phyloP scores from a whole-genome alignment of 768 basidiomycete species.

The Amylocystis lapponica region DNA sequence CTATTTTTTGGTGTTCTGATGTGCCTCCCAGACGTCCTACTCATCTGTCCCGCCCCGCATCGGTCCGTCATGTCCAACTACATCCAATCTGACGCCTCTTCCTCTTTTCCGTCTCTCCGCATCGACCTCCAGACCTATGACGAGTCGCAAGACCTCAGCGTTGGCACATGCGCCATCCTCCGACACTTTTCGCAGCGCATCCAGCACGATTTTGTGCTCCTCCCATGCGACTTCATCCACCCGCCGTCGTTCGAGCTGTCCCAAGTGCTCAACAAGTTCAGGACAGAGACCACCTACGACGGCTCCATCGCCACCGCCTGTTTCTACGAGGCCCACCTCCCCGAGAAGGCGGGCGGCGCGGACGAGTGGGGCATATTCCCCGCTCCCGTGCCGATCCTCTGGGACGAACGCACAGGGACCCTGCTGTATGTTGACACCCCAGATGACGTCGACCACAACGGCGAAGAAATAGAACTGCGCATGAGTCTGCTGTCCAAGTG shows the following conservation, averaged over 20 bases:
- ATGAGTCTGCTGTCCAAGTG: conserved; percentile 73
- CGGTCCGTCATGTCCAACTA: conserved; percentile 75
- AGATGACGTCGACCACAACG: conserved; percentile 60
- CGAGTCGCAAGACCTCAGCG: conserved; percentile 56
- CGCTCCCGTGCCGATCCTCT: conserved; percentile 49
- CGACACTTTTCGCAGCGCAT: conserved; percentile 74
- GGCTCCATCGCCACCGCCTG: conserved; percentile 60
- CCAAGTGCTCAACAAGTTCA: conserved; percentile 73
- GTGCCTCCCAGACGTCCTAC: conserved; percentile 60
- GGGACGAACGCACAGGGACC: conserved; percentile 60
- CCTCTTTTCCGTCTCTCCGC: conserved; percentile 52
- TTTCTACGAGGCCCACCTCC: conserved; percentile 48
- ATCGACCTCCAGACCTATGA: conserved; percentile 82
- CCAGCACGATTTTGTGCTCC: conserved; percentile 77
- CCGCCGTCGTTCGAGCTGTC: conserved; percentile 67
- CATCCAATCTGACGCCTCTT: conserved; percentile 70
- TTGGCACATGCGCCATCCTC: conserved; percentile 72
- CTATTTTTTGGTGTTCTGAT: conserved; percentile 1
- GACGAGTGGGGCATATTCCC: conserved; percentile 64
- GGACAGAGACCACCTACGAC: conserved; percentile 61
- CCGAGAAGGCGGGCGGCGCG: conserved; percentile 48
- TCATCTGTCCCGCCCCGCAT: conserved; percentile 79
- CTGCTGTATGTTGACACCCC: conserved; percentile 70
- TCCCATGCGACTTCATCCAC: conserved; percentile 89
- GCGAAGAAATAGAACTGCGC: conserved; percentile 66